Evolutionary conservation across 345 rosid genomes (phyloP).

Genomic region (Pistacia integerrima): DNA sequence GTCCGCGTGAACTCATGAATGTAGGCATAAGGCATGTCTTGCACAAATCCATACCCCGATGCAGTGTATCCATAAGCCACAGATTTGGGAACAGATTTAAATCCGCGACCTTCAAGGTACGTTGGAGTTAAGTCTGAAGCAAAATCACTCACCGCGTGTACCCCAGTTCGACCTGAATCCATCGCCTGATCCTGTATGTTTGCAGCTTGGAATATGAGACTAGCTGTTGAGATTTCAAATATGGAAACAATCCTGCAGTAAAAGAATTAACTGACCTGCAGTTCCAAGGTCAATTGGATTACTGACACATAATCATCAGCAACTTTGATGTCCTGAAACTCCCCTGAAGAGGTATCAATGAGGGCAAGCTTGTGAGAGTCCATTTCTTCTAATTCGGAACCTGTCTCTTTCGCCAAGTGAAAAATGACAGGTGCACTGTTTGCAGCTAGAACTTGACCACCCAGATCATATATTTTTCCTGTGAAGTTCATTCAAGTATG

Average conservation of each 20-base stretch:
- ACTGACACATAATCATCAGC: conserved; percentile 69
- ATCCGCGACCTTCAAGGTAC: conserved; percentile 46
- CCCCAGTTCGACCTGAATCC: conserved; percentile 47
- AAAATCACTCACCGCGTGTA: conserved; percentile 59
- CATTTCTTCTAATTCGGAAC: conserved; percentile 58
- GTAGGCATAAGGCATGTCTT: conserved; percentile 73
- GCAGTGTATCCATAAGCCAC: conserved; percentile 76
- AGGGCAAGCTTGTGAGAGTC: conserved; percentile 67
- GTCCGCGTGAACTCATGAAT: conserved; percentile 69
- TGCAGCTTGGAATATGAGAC: not conserved
- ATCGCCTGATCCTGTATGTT: conserved; percentile 57
- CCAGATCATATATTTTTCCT: conserved; percentile 69
- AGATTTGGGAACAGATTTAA: conserved; percentile 52
- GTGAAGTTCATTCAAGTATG: conserved; percentile 1
- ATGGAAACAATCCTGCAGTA: not conserved
- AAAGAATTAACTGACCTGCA: conserved; percentile 47
- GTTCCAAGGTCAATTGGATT: conserved; percentile 55
- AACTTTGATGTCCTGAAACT: conserved; percentile 52
- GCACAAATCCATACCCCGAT: conserved; percentile 69
- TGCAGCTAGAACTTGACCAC: conserved; percentile 77
- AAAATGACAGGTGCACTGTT: conserved; percentile 65
- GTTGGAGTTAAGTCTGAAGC: conserved; percentile 59
- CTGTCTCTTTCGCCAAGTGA: conserved; percentile 60
- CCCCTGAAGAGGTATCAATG: conserved; percentile 54
- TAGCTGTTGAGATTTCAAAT: not conserved